Percentiles rank a stretch among this genome's conserved stretches.
phyloP scores from a whole-genome alignment of 208 protist genomes.

The Tritrichomonas foetus region DNA sequence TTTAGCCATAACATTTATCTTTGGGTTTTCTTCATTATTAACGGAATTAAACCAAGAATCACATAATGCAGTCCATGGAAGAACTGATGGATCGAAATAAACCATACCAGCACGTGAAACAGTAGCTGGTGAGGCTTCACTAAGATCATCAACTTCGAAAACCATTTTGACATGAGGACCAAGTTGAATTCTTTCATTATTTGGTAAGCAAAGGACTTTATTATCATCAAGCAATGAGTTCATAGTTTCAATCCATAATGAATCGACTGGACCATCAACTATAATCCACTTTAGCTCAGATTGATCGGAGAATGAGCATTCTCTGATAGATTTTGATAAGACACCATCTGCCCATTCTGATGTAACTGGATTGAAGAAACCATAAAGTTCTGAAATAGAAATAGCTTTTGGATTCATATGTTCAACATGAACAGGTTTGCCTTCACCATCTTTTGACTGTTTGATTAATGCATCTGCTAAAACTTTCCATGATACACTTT shows the following conservation, averaged over 20 bases:
- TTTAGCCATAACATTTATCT: not conserved
- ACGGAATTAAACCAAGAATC: conserved; percentile 73
- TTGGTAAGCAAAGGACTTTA: conserved; percentile 89
- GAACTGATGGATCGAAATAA: conserved; percentile 71
- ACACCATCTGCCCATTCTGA: conserved; percentile 72
- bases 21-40: not conserved
- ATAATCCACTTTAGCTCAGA: conserved; percentile 78
- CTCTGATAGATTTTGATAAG: conserved; percentile 68
- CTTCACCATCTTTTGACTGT: conserved; percentile 82
- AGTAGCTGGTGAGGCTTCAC: conserved; percentile 90
- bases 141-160: conserved; percentile 94
- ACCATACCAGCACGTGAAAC: conserved; percentile 97
- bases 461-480: conserved; percentile 90
- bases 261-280: conserved; percentile 96
- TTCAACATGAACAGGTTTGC: conserved; percentile 66
- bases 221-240: conserved; percentile 97
- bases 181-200: conserved; percentile 87
- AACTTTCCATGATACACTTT: conserved; percentile 63
- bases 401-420: conserved; percentile 91
- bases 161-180: conserved; percentile 74
- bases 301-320: conserved; percentile 67
- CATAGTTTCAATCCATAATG: conserved; percentile 97
- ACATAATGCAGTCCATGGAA: conserved; percentile 76
- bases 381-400: conserved; percentile 92
- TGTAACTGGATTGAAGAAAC: conserved; percentile 83